These are phyloP conservation scores for Remersonia thermophila DNA, from an alignment of 2,329 filamentous ascomycete genomes.

Conservation along the genomic window DNA sequence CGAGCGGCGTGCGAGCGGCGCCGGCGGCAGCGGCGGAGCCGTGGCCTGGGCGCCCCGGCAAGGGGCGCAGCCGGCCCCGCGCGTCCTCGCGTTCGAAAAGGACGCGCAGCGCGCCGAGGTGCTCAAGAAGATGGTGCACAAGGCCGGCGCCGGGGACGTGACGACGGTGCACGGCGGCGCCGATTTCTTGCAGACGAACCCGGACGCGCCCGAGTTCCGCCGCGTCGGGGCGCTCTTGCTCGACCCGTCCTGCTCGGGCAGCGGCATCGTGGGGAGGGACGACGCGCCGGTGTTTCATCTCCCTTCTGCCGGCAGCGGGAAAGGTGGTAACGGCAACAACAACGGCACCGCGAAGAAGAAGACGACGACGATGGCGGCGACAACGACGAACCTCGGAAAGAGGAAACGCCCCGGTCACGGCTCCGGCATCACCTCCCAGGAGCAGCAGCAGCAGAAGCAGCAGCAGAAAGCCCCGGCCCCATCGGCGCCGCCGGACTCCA, in stretches of 20 bases:
- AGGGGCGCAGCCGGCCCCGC: constrained; percentile 21
- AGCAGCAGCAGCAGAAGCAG: constrained; percentile 26
- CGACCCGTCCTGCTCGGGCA: constrained; percentile 91
- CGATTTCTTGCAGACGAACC: constrained; percentile 72
- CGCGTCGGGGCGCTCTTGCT: constrained; percentile 73
- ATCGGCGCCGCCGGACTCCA: constrained; percentile 41
- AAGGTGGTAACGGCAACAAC: constrained; percentile 2
- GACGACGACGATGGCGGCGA: too few relatives aligned
- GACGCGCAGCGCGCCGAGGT: constrained; percentile 59
- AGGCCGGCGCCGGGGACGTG: constrained; percentile 56
- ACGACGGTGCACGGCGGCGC: constrained; percentile 60
- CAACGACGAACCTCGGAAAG: too few relatives aligned
- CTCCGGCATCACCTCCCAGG: background rate
- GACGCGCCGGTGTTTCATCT: constrained; percentile 60
- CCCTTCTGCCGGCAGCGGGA: constrained; percentile 23
- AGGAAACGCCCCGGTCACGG: too few relatives aligned
- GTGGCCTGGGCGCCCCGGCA: too few relatives aligned
- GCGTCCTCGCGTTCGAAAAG: constrained; percentile 70
- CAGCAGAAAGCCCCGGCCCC: too few relatives aligned
- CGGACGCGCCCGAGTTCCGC: constrained; percentile 45
- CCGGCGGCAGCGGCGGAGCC: constrained; percentile 5
- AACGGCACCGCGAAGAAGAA: constrained; percentile 9
- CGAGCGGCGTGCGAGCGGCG: constrained; percentile 28
- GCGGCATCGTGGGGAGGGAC: constrained; percentile 83
- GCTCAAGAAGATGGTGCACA: constrained; percentile 70